phyloP scores from a whole-genome alignment of 1,284 basidiomycete genomes.

The Puccinia polysora region DNA sequence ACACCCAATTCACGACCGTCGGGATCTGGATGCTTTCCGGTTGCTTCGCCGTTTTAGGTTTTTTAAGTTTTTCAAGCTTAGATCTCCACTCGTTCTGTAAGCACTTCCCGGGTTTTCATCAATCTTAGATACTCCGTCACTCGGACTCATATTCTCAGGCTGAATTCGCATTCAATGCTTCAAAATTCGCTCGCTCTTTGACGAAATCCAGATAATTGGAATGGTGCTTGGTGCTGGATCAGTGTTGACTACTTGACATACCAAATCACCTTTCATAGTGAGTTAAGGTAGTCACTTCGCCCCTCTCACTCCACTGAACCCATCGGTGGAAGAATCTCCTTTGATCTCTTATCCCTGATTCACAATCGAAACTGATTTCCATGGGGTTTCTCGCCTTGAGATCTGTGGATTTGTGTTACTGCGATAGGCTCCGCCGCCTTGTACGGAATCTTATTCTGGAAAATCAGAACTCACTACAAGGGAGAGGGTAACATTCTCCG shows the following conservation, averaged over 20 bases:
- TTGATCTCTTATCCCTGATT: background rate
- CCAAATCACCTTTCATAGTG: slow-evolving; percentile 24
- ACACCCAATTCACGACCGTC: slow-evolving; percentile 7
- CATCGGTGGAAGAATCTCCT: background rate
- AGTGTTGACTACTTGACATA: slow-evolving; percentile 7
- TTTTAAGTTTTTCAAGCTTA: slow-evolving; percentile 13
- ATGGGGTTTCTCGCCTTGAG: background rate
- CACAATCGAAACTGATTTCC: background rate
- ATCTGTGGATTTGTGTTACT: slow-evolving; percentile 17
- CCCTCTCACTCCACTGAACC: background rate
- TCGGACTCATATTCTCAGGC: background rate
- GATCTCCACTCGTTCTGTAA: slow-evolving; percentile 22
- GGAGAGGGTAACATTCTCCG: slow-evolving; percentile 28
- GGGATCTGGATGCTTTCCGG: slow-evolving; percentile 20
- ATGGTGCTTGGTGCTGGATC: slow-evolving; percentile 36
- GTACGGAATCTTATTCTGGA: slow-evolving; percentile 13
- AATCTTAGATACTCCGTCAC: no score
- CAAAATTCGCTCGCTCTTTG: background rate
- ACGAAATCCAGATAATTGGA: slow-evolving; percentile 5
- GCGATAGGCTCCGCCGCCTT: slow-evolving; percentile 2
- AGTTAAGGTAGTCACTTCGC: background rate
- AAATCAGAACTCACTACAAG: slow-evolving; percentile 29
- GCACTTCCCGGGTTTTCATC: background rate
- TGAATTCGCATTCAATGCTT: background rate
- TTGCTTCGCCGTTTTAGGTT: slow-evolving; percentile 8